Conservation (phyloP, 2,329 filamentous ascomycete species). For the Emergomyces africanus region DNA sequence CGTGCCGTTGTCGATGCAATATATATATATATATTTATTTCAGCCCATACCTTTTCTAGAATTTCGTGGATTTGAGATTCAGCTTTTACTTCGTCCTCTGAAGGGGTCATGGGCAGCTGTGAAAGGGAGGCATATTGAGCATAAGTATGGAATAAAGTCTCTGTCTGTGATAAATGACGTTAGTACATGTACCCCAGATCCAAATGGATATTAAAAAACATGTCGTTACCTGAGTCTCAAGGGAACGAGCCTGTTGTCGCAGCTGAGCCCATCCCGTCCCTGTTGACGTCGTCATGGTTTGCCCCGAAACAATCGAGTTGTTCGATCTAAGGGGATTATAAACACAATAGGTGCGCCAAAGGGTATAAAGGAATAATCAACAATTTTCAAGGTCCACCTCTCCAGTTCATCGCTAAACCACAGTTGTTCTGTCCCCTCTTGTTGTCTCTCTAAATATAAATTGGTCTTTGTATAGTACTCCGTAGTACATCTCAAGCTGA, state of each 20-base stretch:
- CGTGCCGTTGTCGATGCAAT: constrained; percentile 40
- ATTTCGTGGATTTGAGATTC: constrained; percentile 75
- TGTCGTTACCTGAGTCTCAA: constrained; percentile 69
- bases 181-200: constrained; percentile 3
- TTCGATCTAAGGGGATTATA: background rate
- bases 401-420: background rate
- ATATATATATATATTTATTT: too few species aligned
- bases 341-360: background rate
- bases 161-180: constrained; percentile 48
- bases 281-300: constrained; percentile 43
- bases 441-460: background rate
- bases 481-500: background rate
- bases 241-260: constrained; percentile 74
- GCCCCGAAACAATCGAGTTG: background rate
- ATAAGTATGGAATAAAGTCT: constrained; percentile 57
- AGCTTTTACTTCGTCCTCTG: constrained; percentile 67
- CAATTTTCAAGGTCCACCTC: background rate
- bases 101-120: constrained; percentile 69
- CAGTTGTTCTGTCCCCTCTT: background rate
- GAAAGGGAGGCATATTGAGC: constrained; percentile 77
- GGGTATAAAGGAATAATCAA: background rate
- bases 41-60: constrained; percentile 60
- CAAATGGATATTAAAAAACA: constrained; percentile 6
- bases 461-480: background rate
- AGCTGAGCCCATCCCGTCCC: constrained; percentile 78